Conservation (phyloP, 2,329 filamentous ascomycete genomes). For the Aspergillus versicolor region DNA sequence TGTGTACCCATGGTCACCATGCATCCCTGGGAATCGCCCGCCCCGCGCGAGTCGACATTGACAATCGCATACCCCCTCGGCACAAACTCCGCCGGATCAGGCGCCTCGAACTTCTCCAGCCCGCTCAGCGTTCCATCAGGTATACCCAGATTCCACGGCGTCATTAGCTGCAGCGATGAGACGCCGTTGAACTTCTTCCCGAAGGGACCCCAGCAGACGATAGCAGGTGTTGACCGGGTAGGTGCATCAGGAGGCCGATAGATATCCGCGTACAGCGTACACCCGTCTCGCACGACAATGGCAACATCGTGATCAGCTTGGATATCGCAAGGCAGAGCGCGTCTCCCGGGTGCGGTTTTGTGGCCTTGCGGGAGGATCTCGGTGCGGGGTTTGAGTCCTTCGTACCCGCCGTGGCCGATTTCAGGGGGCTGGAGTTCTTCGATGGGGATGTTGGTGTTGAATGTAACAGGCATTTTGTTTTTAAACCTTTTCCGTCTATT, state of each 20-base stretch:
- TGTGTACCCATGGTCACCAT: constrained; percentile 24
- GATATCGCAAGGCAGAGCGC: not conserved
- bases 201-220: constrained; percentile 28
- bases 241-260: constrained; percentile 22
- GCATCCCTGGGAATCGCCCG: constrained; percentile 28
- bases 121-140: constrained; percentile 17
- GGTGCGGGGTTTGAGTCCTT: not conserved
- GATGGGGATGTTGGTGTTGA: not conserved
- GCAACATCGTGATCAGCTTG: constrained; percentile 24
- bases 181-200: constrained; percentile 26
- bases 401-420: not conserved
- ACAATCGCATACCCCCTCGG: constrained; percentile 30
- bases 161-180: constrained; percentile 15
- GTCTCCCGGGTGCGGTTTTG: not conserved
- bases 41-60: constrained; percentile 30
- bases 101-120: constrained; percentile 25
- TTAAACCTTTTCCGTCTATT: too few relatives aligned
- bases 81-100: constrained; percentile 32
- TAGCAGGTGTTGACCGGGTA: constrained; percentile 22
- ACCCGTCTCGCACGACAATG: constrained; percentile 27
- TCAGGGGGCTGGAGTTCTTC: constrained; percentile 3
- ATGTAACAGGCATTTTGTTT: not conserved
- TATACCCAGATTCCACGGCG: constrained; percentile 14
- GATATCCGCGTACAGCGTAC: constrained; percentile 25
- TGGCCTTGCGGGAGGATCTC: not conserved